phyloP scores from a whole-genome alignment of 2,329 filamentous ascomycete genomes.

The Hypoxylon sp. region DNA sequence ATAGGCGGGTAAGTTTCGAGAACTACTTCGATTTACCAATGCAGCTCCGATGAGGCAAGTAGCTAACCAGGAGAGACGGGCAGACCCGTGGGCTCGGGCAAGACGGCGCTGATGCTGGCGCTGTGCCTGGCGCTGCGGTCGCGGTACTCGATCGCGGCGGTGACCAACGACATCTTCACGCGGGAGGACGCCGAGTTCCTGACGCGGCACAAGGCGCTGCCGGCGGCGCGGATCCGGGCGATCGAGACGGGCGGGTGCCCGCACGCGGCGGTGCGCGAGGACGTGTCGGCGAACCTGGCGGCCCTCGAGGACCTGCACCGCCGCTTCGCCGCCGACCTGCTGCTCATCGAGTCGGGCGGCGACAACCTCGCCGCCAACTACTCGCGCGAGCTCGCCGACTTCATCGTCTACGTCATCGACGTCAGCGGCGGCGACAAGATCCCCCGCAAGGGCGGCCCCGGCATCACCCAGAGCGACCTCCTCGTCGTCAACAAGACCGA shows the following conservation, averaged over 20 bases:
- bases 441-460: slow-evolving; percentile 92
- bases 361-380: slow-evolving; percentile 99
- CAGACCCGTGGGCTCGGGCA: slow-evolving; percentile 94
- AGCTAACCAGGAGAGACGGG: slow-evolving; percentile 27
- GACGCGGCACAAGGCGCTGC: slow-evolving; percentile 83
- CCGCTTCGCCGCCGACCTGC: slow-evolving; percentile 79
- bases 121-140: slow-evolving; percentile 86
- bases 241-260: slow-evolving; percentile 98
- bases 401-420: slow-evolving; percentile 98
- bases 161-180: slow-evolving; percentile 99
- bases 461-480: slow-evolving; percentile 95
- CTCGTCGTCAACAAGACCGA: slow-evolving; percentile 98
- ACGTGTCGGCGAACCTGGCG: slow-evolving; percentile 92
- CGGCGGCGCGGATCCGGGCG: slow-evolving; percentile 83
- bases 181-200: slow-evolving; percentile 98
- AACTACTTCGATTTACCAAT: too few species aligned
- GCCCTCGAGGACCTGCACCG: slow-evolving; percentile 88
- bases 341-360: slow-evolving; percentile 94
- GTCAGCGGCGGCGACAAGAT: slow-evolving; percentile 97
- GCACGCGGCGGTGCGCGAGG: slow-evolving; percentile 95
- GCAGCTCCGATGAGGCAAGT: too few species aligned
- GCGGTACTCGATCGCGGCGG: slow-evolving; percentile 86
- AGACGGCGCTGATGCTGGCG: slow-evolving; percentile 95
- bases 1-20: slow-evolving; percentile 95
- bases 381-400: slow-evolving; percentile 91